A percentile compares a stretch with the other conserved stretches of the same genome.
Evolutionary conservation across 2,329 filamentous ascomycete genomes (phyloP).

Genomic region (Colletotrichum sp.): DNA sequence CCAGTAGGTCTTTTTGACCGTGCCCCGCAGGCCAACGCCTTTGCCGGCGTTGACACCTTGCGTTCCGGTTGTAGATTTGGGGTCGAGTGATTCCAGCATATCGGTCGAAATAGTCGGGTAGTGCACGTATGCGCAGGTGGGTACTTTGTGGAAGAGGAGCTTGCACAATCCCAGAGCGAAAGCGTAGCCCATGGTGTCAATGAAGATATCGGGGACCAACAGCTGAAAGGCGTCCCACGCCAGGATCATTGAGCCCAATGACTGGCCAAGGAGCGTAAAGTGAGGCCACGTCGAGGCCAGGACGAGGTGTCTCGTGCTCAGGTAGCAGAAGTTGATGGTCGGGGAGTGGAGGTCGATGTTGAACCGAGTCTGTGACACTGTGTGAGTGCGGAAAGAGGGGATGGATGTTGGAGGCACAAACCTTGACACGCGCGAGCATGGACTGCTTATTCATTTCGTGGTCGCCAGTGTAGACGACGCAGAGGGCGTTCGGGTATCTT

Average conservation of each 20-base stretch:
- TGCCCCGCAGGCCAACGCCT: conserved; percentile 74
- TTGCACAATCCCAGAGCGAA: conserved; percentile 86
- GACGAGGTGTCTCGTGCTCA: conserved; percentile 86
- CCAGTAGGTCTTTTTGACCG: conserved; percentile 85
- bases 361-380: conserved; percentile 73
- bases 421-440: conserved; percentile 80
- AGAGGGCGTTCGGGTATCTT: conserved; percentile 86
- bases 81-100: conserved; percentile 86
- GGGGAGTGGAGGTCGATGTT: conserved; percentile 88
- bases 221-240: conserved; percentile 94
- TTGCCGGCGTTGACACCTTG: conserved; percentile 85
- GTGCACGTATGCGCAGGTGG: conserved; percentile 93
- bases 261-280: conserved; percentile 95
- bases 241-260: conserved; percentile 83
- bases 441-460: conserved; percentile 82
- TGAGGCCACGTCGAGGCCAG: conserved; percentile 86
- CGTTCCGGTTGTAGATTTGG: conserved; percentile 58
- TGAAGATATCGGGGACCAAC: conserved; percentile 88
- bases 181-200: conserved; percentile 98
- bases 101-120: conserved; percentile 98
- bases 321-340: conserved; percentile 86
- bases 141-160: conserved; percentile 78
- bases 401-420: conserved; percentile 36
- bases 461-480: conserved; percentile 94
- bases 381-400: not conserved